Base-by-base conservation (phyloP, 2,329 filamentous ascomycete species). In the Phaeosphaeriaceae sp. region DNA sequence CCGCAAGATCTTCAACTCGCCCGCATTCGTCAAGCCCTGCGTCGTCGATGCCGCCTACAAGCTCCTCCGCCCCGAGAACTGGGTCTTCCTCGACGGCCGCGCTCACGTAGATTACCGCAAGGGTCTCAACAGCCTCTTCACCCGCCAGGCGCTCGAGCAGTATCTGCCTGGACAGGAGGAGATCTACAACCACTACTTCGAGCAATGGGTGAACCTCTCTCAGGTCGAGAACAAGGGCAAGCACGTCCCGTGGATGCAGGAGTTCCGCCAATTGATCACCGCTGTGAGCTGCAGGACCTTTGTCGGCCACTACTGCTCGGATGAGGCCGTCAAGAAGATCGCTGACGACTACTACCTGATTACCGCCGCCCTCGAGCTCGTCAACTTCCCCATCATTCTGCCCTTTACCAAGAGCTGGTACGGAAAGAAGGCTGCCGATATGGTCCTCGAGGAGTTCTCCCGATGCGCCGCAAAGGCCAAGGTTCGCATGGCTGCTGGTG, bases 371-470 rank as follows among this genome's bases (percentile, higher is more conserved):
- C 87, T 98, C 67, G 95, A 99, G 80, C 86, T 98, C 48, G 95
- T 99, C 84, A 98, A 98, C 84, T 74, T 75, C 61, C 71, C 95
- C 58, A 91, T 98, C 80, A 97, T 98, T 76, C 80, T 98, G 42
- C 94, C 94, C 41, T 98, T 87, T 84, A 97, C 93, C 76, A 94
- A 93, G 83, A 93, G 93, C 5, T 98, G 93, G 93, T 96, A 96
- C 74, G 95, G 94, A 70, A 97, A 97, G 86, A 96, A 93, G 82
- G 92, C 93, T 27, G 89, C 94, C 57, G 92, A 97, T 73, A 92
- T 96, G 89, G 92, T 97, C 33, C 84, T 98, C 65, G 86, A 85
- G 49, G 93, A 97, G 77, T 98, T 98, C 74, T 82, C 90, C 76
- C 93, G 92, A 80, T 97, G 94, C 74, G 91, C 94, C 48, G 91